These are phyloP conservation scores for Pyrenophora tritici-repentis DNA, from an alignment of 2,329 filamentous ascomycete genomes.

Conservation along the genomic window DNA sequence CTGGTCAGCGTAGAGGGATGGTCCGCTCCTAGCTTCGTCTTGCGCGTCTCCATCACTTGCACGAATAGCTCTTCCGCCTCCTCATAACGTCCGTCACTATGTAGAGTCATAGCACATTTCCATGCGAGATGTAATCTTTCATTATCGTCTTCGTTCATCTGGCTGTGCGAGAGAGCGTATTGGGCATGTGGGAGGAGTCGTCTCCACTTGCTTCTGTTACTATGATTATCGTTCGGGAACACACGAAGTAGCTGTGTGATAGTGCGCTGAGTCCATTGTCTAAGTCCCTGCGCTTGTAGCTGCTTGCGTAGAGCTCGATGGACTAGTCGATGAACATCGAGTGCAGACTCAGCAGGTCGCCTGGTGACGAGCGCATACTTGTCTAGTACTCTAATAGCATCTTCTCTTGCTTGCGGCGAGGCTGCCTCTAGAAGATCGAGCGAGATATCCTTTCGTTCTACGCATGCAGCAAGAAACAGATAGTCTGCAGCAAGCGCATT, in stretches of 20 bases:
- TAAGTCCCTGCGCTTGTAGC: constrained; percentile 10
- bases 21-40: neutral
- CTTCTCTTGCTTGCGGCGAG: constrained; percentile 10
- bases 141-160: neutral
- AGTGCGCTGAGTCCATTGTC: constrained; percentile 13
- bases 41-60: neutral
- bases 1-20: constrained; percentile 10
- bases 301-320: constrained; percentile 12
- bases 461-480: constrained; percentile 49
- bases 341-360: constrained; percentile 11
- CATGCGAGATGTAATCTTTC: constrained; percentile 9
- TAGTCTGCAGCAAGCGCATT: constrained; percentile 42
- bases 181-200: constrained; percentile 22
- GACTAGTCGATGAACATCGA: constrained; percentile 21
- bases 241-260: constrained; percentile 17
- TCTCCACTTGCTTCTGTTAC: constrained; percentile 28
- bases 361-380: constrained; percentile 17
- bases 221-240: constrained; percentile 20
- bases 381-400: constrained; percentile 20
- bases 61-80: neutral
- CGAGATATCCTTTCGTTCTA: constrained; percentile 34
- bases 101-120: constrained; percentile 18
- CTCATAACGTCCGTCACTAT: constrained; percentile 13
- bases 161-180: constrained; percentile 18
- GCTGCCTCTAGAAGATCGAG: constrained; percentile 22